Evolutionary conservation across 164 flowering plant species (phyloP).

Genomic region (Taxillus chinensis): DNA sequence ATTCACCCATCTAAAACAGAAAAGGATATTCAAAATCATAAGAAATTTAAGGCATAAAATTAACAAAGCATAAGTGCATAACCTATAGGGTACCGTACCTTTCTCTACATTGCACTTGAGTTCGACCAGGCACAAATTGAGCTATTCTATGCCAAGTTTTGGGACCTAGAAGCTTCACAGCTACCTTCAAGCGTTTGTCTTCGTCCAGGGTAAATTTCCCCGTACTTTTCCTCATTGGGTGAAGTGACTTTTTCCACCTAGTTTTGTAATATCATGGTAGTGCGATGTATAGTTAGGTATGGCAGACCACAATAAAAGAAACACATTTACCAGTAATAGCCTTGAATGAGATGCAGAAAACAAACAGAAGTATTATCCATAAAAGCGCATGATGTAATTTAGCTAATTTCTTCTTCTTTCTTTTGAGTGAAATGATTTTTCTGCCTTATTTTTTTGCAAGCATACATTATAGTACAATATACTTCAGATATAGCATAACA

Average conservation of each 20-base stretch:
- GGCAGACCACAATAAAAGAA: too few species aligned
- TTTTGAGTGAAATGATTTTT: too few species aligned
- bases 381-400: too few species aligned
- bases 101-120: slow-evolving; percentile 85
- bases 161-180: slow-evolving; percentile 70
- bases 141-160: slow-evolving; percentile 76
- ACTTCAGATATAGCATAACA: neutral
- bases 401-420: too few species aligned
- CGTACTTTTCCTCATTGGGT: slow-evolving; percentile 50
- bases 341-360: too few species aligned
- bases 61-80: neutral
- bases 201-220: slow-evolving; percentile 79
- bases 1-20: slow-evolving; percentile 70
- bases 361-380: too few species aligned
- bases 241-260: slow-evolving; percentile 81
- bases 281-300: too few species aligned
- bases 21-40: slow-evolving; percentile 7
- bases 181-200: slow-evolving; percentile 70
- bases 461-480: neutral
- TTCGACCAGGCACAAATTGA: slow-evolving; percentile 73
- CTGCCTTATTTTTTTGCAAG: slow-evolving; percentile 4
- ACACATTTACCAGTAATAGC: too few species aligned
- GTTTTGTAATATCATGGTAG: too few species aligned
- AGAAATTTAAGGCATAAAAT: neutral
- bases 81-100: slow-evolving; percentile 37